phyloP scores from a whole-genome alignment of 257 asterid genomes.

The Capsicum rhomboideum region DNA sequence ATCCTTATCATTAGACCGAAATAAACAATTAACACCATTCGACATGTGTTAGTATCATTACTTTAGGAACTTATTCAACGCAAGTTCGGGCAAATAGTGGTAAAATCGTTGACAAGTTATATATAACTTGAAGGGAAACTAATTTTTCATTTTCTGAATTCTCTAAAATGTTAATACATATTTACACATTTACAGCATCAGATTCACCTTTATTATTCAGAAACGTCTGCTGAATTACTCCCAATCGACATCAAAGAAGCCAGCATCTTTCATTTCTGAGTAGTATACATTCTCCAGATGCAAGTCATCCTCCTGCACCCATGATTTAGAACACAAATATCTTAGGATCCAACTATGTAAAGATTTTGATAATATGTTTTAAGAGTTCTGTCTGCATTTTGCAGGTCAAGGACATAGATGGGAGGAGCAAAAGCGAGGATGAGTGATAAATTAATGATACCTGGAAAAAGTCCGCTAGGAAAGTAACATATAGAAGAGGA shows the following conservation, averaged over 20 bases:
- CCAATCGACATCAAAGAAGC: slow-evolving; percentile 40
- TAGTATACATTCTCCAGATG: slow-evolving; percentile 34
- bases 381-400: not conserved
- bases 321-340: not conserved
- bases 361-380: not conserved
- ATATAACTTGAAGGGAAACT: not conserved
- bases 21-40: not conserved
- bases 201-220: not conserved
- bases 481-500: slow-evolving; percentile 31
- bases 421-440: not conserved
- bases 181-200: slow-evolving; percentile 16
- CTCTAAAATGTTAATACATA: slow-evolving; percentile 4
- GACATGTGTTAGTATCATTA: not conserved
- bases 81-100: not conserved
- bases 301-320: slow-evolving; percentile 30
- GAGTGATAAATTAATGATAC: not conserved
- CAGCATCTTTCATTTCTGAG: slow-evolving; percentile 44
- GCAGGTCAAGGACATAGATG: not conserved
- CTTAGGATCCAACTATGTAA: not conserved
- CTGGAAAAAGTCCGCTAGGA: slow-evolving; percentile 38
- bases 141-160: not conserved
- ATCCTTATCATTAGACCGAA: no score
- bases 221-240: slow-evolving; percentile 14
- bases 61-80: not conserved
- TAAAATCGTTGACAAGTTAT: not conserved